Percentiles rank a stretch among this genome's conserved stretches.
Conservation (phyloP, 2,329 filamentous ascomycete species). For the Aureobasidium uvarum region DNA sequence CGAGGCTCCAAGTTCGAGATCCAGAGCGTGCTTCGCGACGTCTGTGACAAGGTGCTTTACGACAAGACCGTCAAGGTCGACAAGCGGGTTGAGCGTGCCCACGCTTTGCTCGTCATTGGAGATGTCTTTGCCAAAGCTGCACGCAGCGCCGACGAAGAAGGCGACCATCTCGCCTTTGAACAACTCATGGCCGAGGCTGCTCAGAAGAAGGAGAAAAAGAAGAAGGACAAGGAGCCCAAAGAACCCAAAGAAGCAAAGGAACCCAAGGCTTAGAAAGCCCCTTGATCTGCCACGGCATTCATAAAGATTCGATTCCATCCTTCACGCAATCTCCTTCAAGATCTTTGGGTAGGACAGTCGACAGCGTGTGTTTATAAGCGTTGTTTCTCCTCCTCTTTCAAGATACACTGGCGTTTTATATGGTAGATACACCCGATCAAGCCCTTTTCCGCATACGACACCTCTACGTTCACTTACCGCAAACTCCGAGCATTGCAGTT, state of each 20-base stretch:
- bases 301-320: neutral
- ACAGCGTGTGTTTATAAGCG: conserved; percentile 1
- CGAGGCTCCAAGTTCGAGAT: conserved; percentile 97
- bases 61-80: conserved; percentile 73
- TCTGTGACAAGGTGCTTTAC: conserved; percentile 84
- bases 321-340: neutral
- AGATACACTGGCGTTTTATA: neutral
- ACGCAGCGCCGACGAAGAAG: conserved; percentile 74
- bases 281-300: neutral
- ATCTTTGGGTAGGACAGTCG: neutral
- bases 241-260: conserved; percentile 2
- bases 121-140: conserved; percentile 84
- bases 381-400: neutral
- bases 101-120: conserved; percentile 83
- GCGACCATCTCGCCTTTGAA: conserved; percentile 98
- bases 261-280: neutral
- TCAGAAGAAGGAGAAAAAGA: conserved; percentile 85
- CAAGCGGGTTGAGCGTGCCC: conserved; percentile 87
- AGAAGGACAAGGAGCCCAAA: conserved; percentile 32
- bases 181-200: conserved; percentile 96
- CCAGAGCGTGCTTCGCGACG: conserved; percentile 89
- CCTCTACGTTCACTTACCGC: neutral
- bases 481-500: neutral
- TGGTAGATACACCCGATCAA: neutral
- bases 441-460: neutral